Evolutionary conservation across 768 basidiomycete species (phyloP).

Genomic region (Coprinopsis marcescibilis): DNA sequence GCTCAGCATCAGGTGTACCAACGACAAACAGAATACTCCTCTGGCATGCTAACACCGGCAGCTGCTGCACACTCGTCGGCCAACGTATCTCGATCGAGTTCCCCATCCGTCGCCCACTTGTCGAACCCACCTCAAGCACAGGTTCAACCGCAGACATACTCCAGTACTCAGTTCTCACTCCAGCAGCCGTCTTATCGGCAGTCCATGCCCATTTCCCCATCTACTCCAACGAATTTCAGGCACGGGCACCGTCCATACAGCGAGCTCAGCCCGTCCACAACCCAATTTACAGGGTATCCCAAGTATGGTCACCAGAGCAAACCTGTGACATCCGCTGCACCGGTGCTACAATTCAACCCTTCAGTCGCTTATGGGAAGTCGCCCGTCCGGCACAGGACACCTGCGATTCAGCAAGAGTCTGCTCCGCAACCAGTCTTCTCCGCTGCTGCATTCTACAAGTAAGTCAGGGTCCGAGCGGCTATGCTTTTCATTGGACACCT

Average conservation of each 20-base stretch:
- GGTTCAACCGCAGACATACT: too few relatives aligned
- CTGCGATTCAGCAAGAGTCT: background rate
- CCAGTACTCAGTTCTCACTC: too few relatives aligned
- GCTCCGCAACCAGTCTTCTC: slow-evolving; percentile 4
- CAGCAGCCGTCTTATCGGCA: slow-evolving; percentile 1
- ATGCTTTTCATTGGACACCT: too few relatives aligned
- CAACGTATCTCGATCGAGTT: too few relatives aligned
- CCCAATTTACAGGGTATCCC: background rate
- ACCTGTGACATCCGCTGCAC: slow-evolving; percentile 7
- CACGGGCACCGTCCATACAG: slow-evolving; percentile 2
- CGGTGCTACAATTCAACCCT: slow-evolving; percentile 36
- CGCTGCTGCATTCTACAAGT: slow-evolving; percentile 55
- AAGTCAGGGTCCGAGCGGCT: slow-evolving; percentile 17
- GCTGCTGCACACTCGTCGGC: too few relatives aligned
- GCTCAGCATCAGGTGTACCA: background rate
- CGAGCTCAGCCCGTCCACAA: background rate
- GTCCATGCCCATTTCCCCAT: slow-evolving; percentile 2
- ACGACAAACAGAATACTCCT: background rate
- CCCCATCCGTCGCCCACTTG: too few relatives aligned
- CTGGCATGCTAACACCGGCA: too few relatives aligned
- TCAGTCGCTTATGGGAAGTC: slow-evolving; percentile 39
- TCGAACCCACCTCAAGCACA: too few relatives aligned
- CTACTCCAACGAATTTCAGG: background rate
- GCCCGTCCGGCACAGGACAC: slow-evolving; percentile 1
- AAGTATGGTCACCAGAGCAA: background rate